These are phyloP conservation scores for Funneliformis caledonium DNA, from an alignment of 371 early-diverging fungal genomes.

Conservation along the genomic window DNA sequence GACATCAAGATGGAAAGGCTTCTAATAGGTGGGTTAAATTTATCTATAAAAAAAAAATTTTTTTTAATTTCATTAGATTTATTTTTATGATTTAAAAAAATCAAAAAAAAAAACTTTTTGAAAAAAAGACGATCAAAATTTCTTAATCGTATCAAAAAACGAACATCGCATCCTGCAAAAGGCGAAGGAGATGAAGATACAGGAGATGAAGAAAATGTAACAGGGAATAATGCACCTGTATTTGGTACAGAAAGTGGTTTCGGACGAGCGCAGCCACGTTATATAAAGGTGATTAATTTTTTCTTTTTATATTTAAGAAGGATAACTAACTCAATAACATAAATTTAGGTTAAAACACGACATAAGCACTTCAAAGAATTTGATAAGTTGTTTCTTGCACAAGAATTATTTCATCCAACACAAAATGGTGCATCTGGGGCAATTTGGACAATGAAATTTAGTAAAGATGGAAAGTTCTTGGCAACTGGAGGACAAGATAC, in stretches of 20 bases:
- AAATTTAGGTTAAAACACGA: conserved; percentile 23
- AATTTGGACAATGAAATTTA: conserved; percentile 68
- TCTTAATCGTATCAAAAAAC: conserved; percentile 21
- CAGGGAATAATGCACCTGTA: conserved; percentile 38
- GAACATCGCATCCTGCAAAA: neutral
- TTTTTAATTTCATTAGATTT: neutral
- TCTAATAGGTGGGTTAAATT: neutral
- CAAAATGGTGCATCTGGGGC: conserved; percentile 41
- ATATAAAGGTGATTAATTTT: conserved; percentile 30
- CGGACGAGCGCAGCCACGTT: conserved; percentile 28
- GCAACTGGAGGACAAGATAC: conserved; percentile 81
- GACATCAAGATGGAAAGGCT: neutral
- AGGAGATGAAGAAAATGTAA: conserved; percentile 23
- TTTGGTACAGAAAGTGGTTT: conserved; percentile 19
- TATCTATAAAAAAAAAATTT: neutral
- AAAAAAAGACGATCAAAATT: conserved; percentile 18
- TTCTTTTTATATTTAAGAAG: neutral
- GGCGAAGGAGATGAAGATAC: neutral
- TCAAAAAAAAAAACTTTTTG: neutral
- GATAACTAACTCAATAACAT: neutral
- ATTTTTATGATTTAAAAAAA: too few relatives aligned
- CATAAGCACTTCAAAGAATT: conserved; percentile 34
- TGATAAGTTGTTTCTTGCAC: conserved; percentile 32
- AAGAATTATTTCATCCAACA: conserved; percentile 25
- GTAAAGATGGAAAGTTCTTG: conserved; percentile 77